Base-by-base conservation (phyloP, 225 moss, liverwort and hornwort genomes). In the Anthoceros angustus region DNA sequence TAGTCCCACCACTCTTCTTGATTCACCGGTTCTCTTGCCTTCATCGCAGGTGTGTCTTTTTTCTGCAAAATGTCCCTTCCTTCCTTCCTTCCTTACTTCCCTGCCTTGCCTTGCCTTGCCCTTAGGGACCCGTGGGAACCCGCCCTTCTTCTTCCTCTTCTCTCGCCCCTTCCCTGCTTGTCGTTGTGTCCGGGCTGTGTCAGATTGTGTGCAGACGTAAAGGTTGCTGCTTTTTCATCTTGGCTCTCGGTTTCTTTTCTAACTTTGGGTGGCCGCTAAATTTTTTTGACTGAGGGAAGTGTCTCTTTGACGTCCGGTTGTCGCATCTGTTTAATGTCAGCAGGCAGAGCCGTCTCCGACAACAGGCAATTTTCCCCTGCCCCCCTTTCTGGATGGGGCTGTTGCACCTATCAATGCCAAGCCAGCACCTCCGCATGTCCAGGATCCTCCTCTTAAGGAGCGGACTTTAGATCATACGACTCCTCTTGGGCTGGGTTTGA, bases 321-420 rank as follows among this genome's bases (percentile, higher is more conserved):
- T 55, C 14, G 55, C 55, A 15, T 55, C n/a, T 64, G 63, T 62
- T 62, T 32, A 1, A 1, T 32, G 32, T 32, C 65, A 84, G 63
- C 79, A 85, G 84, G 83, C 88, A 12, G 88, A 91, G 86, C 86
- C 86, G 0, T 95, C 95, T 39, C 88, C 95, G 18, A 95, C 91
- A 6, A 91, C 91, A 12, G 95, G 95, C 18, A 80, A 83, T 18
- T 91, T 76, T 71, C 77, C 80, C 8, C 64, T 83, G 26, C 75
- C 87, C 9, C 72, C 79, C 0, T 87, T 40, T 50, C 75, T 70
- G 48, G 69, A 39, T 18, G 78, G 76, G 8, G 91, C 86, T 26
- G 68, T 62, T 55, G 40, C 80, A 68, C 70, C 76, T 4, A 8
- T n/a, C n/a, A n/a, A n/a, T n/a, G n/a, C 6, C 0, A 55, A 23